Percentiles rank a stretch among this genome's conserved stretches.
Evolutionary conservation across 495 filamentous ascomycete genomes (phyloP).

Genomic region (Neurospora intermedia): DNA sequence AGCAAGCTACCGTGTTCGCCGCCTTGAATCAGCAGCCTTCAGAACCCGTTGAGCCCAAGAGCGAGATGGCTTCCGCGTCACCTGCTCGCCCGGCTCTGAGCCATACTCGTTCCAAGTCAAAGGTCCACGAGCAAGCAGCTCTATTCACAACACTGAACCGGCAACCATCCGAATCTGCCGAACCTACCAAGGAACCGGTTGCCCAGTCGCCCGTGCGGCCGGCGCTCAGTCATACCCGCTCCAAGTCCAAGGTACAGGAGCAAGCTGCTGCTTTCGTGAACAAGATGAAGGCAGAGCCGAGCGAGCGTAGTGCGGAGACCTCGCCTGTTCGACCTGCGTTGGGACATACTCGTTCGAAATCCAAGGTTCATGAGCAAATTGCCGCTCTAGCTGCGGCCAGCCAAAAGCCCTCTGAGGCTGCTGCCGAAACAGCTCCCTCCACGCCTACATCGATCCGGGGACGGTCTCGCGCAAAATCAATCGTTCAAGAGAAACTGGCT

Average conservation of each 20-base stretch:
- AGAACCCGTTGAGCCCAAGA: slow-evolving; percentile 12
- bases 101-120: slow-evolving; percentile 2
- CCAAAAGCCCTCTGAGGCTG: slow-evolving; percentile 24
- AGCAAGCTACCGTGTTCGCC: slow-evolving; percentile 32
- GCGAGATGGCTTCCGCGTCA: slow-evolving; percentile 9
- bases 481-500: slow-evolving; percentile 2
- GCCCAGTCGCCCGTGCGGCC: background rate
- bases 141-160: background rate
- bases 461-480: slow-evolving; percentile 1
- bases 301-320: background rate
- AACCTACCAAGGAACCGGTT: background rate
- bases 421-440: slow-evolving; percentile 11
- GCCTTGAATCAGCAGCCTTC: slow-evolving; percentile 22
- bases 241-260: background rate
- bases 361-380: slow-evolving; percentile 35
- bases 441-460: background rate
- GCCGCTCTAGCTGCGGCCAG: slow-evolving; percentile 27
- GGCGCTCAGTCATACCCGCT: background rate
- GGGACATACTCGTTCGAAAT: slow-evolving; percentile 17
- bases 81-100: background rate
- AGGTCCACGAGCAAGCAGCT: slow-evolving; percentile 2
- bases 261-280: background rate
- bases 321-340: background rate
- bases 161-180: background rate
- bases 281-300: background rate